These are phyloP conservation scores for Talaromyces sp. DNA, from an alignment of 2,329 filamentous ascomycete genomes.

Conservation along the genomic window DNA sequence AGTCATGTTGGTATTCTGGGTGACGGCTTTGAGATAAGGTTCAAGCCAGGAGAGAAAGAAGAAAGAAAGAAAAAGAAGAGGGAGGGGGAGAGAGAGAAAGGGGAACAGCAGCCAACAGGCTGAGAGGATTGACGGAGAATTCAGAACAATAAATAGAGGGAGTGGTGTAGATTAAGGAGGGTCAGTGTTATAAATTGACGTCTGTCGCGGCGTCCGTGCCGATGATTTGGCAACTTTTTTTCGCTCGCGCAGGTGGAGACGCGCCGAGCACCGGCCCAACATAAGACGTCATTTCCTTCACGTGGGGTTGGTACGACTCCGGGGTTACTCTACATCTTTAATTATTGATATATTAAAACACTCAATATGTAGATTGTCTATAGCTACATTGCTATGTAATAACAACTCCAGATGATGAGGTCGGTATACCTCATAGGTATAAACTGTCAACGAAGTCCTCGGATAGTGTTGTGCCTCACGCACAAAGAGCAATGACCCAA, in stretches of 20 bases:
- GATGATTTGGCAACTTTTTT: conserved; percentile 13
- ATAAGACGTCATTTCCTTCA: conserved; percentile 5
- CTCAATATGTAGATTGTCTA: conserved; percentile 8
- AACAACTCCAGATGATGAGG: not conserved
- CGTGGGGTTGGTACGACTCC: not conserved
- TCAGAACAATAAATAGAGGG: not conserved
- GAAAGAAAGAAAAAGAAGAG: not conserved
- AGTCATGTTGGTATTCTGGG: conserved; percentile 61
- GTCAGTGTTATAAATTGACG: conserved; percentile 6
- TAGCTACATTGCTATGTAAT: not conserved
- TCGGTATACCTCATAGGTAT: not conserved
- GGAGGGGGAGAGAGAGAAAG: no score
- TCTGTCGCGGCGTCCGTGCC: not conserved
- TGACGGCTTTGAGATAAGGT: not conserved
- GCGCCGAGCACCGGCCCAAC: not conserved
- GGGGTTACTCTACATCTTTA: not conserved
- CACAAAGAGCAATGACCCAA: not conserved
- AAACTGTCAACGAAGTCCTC: not conserved
- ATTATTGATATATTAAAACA: no score
- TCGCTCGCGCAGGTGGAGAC: conserved; percentile 1
- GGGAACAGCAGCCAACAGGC: not conserved
- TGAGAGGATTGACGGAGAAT: not conserved
- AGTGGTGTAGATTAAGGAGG: not conserved
- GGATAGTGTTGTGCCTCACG: not conserved
- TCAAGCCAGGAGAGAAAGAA: not conserved